Evolutionary conservation across 371 early-diverging fungal genomes (phyloP).

Genomic region (Phascolomyces articulosus): DNA sequence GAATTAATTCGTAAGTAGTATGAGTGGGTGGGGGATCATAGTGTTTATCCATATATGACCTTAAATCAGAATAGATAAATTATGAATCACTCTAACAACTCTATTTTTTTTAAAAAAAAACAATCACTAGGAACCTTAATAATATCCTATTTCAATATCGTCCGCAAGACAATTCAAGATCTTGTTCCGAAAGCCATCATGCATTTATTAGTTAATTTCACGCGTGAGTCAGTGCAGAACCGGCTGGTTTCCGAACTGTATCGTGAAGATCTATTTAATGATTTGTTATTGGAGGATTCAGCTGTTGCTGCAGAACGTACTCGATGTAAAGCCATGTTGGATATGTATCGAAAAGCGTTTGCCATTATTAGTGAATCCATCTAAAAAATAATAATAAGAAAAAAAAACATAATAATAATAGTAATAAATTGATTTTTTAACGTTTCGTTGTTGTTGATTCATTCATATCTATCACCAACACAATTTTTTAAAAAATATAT

Average conservation of each 20-base stretch:
- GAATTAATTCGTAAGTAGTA: constrained; percentile 75
- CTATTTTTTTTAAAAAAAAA: background rate
- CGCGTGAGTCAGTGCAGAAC: constrained; percentile 80
- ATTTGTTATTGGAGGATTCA: constrained; percentile 81
- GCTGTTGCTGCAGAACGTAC: constrained; percentile 73
- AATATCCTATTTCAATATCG: constrained; percentile 84
- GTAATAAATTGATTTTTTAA: too few species aligned
- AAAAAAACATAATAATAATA: background rate
- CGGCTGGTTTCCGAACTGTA: constrained; percentile 85
- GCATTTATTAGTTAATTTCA: constrained; percentile 81
- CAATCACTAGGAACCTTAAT: constrained; percentile 63
- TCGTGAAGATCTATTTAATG: constrained; percentile 71
- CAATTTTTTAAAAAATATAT: too few species aligned
- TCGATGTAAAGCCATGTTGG: constrained; percentile 77
- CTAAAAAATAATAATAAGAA: constrained; percentile 30
- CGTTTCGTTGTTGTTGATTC: too few species aligned
- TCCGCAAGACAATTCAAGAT: constrained; percentile 85
- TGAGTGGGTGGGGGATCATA: too few species aligned
- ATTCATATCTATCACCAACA: too few species aligned
- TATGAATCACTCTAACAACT: too few species aligned
- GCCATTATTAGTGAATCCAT: constrained; percentile 74
- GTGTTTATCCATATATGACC: too few species aligned
- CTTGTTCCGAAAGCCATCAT: constrained; percentile 94
- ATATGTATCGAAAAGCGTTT: constrained; percentile 80
- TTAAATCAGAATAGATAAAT: too few species aligned